Conservation (phyloP, 805 yeast species). For the Schwanniomyces vanrijiae region DNA sequence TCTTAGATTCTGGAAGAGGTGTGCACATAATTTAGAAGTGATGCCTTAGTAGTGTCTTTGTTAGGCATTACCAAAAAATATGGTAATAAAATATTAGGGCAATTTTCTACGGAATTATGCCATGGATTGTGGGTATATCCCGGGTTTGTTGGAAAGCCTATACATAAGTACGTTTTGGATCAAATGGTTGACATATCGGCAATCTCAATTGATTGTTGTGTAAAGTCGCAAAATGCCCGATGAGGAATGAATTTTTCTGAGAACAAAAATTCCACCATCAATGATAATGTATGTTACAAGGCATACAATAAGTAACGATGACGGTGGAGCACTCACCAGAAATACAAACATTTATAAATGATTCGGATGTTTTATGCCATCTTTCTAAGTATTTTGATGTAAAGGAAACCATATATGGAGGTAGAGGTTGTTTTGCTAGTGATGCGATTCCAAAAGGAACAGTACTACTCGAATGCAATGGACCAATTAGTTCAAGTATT, state of each 20-base stretch:
- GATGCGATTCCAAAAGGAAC: constrained; percentile 40
- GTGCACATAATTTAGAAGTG: neutral
- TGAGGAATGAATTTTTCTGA: neutral
- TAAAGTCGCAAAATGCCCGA: neutral
- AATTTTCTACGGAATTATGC: too few relatives aligned
- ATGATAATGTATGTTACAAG: neutral
- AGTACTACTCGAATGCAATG: constrained; percentile 34
- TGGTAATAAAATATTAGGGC: too few relatives aligned
- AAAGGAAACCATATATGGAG: constrained; percentile 17
- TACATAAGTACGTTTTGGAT: neutral
- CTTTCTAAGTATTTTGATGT: neutral
- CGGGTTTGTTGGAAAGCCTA: too few relatives aligned
- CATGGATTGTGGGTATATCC: too few relatives aligned
- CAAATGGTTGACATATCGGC: neutral
- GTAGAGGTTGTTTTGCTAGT: constrained; percentile 62
- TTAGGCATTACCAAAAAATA: too few relatives aligned
- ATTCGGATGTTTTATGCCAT: neutral
- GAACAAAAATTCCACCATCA: neutral
- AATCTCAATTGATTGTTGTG: neutral
- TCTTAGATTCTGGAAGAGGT: neutral
- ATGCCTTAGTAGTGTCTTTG: too few relatives aligned
- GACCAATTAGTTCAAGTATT: constrained; percentile 50
- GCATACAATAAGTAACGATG: neutral
- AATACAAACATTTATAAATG: neutral
- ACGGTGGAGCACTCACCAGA: neutral